Base-by-base conservation (phyloP, 192 early-diverging fungal species). In the Glomus cerebriforme region DNA sequence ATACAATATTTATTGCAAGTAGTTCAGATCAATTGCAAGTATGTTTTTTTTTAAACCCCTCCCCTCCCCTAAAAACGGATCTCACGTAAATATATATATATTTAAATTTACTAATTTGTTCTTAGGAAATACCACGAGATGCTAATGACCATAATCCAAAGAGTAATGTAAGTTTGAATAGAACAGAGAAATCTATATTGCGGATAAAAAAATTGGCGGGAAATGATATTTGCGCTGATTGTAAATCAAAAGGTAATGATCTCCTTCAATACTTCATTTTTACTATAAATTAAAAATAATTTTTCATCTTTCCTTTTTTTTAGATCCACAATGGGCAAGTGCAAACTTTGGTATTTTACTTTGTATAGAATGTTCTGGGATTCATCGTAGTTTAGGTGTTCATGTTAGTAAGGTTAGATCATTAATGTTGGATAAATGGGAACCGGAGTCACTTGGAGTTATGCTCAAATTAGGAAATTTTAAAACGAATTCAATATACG, bases 281-380 rank as follows among this genome's bases (percentile, higher is more conserved):
- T 43, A 43, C 12, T 43, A 54, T 54, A 22, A 54, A 22, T 0
- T 22, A 54, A 54, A 54, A 54, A 19, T 3, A 22, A 17, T 22
- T 1, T 22, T 54, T n/a, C 6, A 22, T 54, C 6, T 22, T n/a
- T n/a, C n/a, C n/a, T n/a, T n/a, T n/a, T n/a, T n/a, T 7, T 22
- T 73, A 80, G 90, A 87, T 65, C 94, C 94, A 15, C 92, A 94
- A 82, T 97, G 96, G 96, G 93, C 94, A 37, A 90, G 91, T 77
- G 93, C 92, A 31, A 96, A 94, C 65, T 86, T 94, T 62, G 95
- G 96, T 34, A 87, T 88, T 2, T 85, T 94, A 37, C 79, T 97
- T 76, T 97, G 95, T 78, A 97, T 96, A 31, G 92, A 92, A 63
- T 97, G 96, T 79, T 96, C 95, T 37, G 96, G 96, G 24, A 93